Evolutionary conservation across 2,329 filamentous ascomycete species (phyloP).

Genomic region (Dryadomyces quercivorus): DNA sequence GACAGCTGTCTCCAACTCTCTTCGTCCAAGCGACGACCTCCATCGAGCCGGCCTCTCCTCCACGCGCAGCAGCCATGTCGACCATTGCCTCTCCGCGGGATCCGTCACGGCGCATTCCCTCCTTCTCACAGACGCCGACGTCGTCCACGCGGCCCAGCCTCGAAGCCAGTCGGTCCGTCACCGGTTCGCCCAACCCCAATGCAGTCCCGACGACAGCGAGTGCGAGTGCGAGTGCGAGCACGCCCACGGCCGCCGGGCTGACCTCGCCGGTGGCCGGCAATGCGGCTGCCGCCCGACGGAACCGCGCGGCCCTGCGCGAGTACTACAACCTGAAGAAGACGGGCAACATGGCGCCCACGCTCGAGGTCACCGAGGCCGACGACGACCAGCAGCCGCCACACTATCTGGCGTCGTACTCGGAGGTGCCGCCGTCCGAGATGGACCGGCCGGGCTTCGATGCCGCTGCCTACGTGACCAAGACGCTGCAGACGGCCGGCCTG

Average conservation of each 20-base stretch:
- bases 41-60: background rate
- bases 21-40: background rate
- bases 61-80: slow-evolving; percentile 35
- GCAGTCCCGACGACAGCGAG: slow-evolving; percentile 14
- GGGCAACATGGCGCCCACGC: slow-evolving; percentile 21
- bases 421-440: slow-evolving; percentile 57
- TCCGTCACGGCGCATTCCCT: slow-evolving; percentile 42
- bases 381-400: slow-evolving; percentile 11
- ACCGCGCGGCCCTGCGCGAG: slow-evolving; percentile 78
- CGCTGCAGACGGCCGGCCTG: slow-evolving; percentile 51
- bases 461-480: slow-evolving; percentile 50
- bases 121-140: slow-evolving; percentile 43
- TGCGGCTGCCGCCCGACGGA: slow-evolving; percentile 34
- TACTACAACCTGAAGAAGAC: slow-evolving; percentile 75
- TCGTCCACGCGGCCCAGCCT: slow-evolving; percentile 66
- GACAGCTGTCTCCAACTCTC: background rate
- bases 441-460: slow-evolving; percentile 64
- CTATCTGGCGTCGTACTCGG: slow-evolving; percentile 23
- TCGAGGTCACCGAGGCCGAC: slow-evolving; percentile 28
- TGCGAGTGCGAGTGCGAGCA: slow-evolving; percentile 13
- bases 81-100: slow-evolving; percentile 54
- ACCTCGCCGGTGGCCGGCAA: slow-evolving; percentile 10
- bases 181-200: slow-evolving; percentile 38
- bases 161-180: slow-evolving; percentile 49
- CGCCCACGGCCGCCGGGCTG: slow-evolving; percentile 14